A percentile compares a stretch with the other conserved stretches of the same genome.
Evolutionary conservation across 2,329 filamentous ascomycete genomes (phyloP).

Genomic region (Cryphonectria japonica): DNA sequence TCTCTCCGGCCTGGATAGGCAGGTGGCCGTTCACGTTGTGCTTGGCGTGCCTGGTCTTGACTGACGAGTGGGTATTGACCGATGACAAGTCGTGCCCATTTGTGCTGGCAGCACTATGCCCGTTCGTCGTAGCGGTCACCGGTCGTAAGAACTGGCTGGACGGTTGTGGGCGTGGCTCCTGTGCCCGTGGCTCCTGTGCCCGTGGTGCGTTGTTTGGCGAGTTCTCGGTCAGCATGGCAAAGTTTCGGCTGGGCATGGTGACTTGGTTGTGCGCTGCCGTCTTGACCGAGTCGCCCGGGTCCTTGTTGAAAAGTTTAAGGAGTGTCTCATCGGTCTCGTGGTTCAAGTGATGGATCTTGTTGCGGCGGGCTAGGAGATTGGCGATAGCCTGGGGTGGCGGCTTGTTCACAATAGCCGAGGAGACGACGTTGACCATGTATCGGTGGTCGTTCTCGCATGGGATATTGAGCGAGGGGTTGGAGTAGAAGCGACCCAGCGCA

Average conservation of each 20-base stretch:
- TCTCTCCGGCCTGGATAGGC: conserved; percentile 75
- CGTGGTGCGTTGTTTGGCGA: conserved; percentile 56
- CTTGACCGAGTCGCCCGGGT: conserved; percentile 78
- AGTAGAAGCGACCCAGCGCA: conserved; percentile 92
- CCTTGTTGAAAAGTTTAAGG: conserved; percentile 87
- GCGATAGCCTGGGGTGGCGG: conserved; percentile 86
- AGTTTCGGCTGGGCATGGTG: conserved; percentile 93
- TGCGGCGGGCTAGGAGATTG: conserved; percentile 86
- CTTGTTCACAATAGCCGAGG: conserved; percentile 94
- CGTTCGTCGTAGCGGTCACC: conserved; percentile 24
- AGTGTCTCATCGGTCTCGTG: conserved; percentile 86
- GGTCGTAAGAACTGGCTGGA: conserved; percentile 13
- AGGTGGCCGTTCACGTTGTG: conserved; percentile 61
- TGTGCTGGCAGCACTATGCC: conserved; percentile 13
- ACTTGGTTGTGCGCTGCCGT: conserved; percentile 76
- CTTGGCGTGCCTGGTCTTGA: conserved; percentile 43
- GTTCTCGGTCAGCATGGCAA: conserved; percentile 88
- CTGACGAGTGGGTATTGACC: conserved; percentile 17
- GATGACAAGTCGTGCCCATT: conserved; percentile 18
- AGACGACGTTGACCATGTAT: conserved; percentile 94
- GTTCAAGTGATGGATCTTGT: conserved; percentile 76
- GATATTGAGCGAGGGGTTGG: conserved; percentile 78
- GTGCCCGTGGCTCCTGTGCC: conserved; percentile 1
- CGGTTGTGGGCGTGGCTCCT: conserved; percentile 13
- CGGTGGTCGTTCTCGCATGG: conserved; percentile 82